Evolutionary conservation across 495 filamentous ascomycete genomes (phyloP).

Genomic region (Hypoxylon lienhwacheense): DNA sequence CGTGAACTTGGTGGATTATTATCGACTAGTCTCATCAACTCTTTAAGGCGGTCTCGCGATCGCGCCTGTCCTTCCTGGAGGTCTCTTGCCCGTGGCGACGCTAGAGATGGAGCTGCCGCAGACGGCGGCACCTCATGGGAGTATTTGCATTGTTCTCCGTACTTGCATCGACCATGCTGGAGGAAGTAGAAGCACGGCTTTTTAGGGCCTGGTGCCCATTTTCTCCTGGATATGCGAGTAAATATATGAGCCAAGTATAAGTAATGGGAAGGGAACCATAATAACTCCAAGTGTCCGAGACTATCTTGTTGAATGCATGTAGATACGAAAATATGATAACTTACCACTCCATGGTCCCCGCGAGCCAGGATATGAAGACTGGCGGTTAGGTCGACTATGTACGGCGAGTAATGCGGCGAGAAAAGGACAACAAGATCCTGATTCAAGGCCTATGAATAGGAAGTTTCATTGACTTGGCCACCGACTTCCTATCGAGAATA

Average conservation of each 20-base stretch:
- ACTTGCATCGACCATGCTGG: constrained; percentile 22
- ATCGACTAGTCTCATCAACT: constrained; percentile 36
- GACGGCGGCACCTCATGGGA: constrained; percentile 19
- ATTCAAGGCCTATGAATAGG: no score
- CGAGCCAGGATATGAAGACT: no score
- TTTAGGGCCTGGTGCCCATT: neutral
- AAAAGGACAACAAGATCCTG: no score
- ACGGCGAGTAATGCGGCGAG: no score
- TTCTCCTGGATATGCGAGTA: neutral
- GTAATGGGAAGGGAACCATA: neutral
- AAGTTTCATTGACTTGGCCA: no score
- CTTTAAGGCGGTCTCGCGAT: constrained; percentile 27
- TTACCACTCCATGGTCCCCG: constrained; percentile 23
- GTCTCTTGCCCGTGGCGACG: neutral
- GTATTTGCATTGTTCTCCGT: constrained; percentile 25
- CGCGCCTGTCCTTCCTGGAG: neutral
- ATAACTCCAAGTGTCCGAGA: neutral
- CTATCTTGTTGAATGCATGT: neutral
- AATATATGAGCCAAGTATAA: constrained; percentile 10
- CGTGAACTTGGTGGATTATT: constrained; percentile 15
- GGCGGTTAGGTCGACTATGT: no score
- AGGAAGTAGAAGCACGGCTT: constrained; percentile 17
- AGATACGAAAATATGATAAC: neutral
- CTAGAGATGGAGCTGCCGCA: constrained; percentile 1
- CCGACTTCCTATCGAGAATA: no score